Percentiles rank a stretch among this genome's conserved stretches.
Conservation (phyloP, 129 eudicot genomes). For the Deinandra increscens region DNA sequence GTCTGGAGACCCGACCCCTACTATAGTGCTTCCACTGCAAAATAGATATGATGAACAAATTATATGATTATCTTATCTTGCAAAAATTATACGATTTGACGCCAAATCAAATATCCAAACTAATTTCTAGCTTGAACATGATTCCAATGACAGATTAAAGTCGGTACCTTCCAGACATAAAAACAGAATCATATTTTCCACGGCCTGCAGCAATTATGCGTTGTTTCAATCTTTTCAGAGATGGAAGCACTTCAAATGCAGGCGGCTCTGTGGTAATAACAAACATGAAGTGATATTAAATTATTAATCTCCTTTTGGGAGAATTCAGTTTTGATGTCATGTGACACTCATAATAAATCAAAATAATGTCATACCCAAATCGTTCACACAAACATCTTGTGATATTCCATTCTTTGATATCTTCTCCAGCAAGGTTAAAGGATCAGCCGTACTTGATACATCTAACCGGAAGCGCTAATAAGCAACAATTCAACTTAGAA, state of each 20-base stretch:
- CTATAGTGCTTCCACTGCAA: constrained; percentile 97
- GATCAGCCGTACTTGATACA: constrained; percentile 64
- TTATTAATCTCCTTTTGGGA: background rate
- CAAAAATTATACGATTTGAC: background rate
- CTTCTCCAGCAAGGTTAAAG: constrained; percentile 78
- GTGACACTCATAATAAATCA: constrained; percentile 4
- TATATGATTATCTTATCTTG: background rate
- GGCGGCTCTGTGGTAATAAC: constrained; percentile 60
- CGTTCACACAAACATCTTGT: constrained; percentile 95
- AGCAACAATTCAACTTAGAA: constrained; percentile 11
- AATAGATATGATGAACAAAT: background rate
- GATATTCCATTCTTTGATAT: constrained; percentile 75
- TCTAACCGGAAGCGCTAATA: constrained; percentile 71
- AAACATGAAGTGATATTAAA: constrained; percentile 5
- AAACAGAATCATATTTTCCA: constrained; percentile 93
- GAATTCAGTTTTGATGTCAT: background rate
- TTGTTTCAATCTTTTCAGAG: constrained; percentile 79
- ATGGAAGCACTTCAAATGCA: constrained; percentile 95
- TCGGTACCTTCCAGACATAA: constrained; percentile 94
- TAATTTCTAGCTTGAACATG: background rate
- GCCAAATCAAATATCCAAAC: background rate
- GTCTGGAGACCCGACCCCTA: constrained; percentile 93
- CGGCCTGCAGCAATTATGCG: constrained; percentile 84
- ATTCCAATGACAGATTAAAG: background rate
- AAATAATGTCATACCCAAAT: constrained; percentile 63